phyloP scores from a whole-genome alignment of 495 filamentous ascomycete species.

The Aspergillus conjunctus region DNA sequence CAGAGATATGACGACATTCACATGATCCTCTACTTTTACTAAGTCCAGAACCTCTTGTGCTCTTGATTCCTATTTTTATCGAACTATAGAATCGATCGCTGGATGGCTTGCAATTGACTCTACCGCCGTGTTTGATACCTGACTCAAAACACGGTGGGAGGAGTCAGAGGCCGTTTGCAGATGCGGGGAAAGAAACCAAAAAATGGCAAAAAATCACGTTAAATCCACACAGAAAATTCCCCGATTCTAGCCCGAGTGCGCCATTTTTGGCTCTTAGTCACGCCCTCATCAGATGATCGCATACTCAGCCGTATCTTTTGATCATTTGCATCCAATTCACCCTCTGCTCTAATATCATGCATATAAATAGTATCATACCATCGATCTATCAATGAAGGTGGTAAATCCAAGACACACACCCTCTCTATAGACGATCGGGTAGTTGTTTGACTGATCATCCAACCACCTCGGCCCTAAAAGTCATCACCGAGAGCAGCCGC shows the following conservation, averaged over 20 bases:
- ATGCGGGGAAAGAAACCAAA: constrained; percentile 14
- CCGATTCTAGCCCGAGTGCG: background rate
- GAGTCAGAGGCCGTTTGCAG: background rate
- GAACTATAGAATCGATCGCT: background rate
- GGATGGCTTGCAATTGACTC: too few species aligned
- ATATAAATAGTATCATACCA: too few species aligned
- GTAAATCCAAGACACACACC: too few species aligned
- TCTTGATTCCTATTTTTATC: background rate
- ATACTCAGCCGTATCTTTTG: too few species aligned
- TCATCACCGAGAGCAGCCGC: constrained; percentile 3
- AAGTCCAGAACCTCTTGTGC: background rate
- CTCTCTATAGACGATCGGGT: too few species aligned
- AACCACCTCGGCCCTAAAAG: constrained; percentile 13
- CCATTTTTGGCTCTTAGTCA: background rate
- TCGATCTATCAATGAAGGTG: too few species aligned
- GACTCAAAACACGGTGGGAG: background rate
- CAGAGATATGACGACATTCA: constrained; percentile 21
- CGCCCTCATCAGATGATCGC: background rate
- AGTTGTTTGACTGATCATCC: background rate
- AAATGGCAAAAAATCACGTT: constrained; percentile 7
- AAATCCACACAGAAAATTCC: background rate
- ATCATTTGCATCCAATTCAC: too few species aligned
- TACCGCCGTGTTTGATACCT: too few species aligned
- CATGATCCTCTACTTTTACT: constrained; percentile 7
- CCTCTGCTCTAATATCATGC: too few species aligned